Conservation (phyloP, 176 grass and related monocot species). For the Saccharum spontaneum region DNA sequence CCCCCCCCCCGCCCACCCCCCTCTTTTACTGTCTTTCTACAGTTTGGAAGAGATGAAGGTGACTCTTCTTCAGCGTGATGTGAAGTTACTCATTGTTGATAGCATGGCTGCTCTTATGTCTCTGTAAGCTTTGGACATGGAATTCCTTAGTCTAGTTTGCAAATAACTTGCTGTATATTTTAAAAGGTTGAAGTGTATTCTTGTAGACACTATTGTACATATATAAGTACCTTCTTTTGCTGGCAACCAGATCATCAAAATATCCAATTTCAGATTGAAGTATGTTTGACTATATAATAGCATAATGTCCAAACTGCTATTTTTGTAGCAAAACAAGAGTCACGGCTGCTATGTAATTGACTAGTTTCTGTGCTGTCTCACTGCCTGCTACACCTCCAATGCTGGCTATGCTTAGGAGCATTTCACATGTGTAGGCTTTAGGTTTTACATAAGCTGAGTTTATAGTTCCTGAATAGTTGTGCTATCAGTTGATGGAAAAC, state of each 20-base stretch:
- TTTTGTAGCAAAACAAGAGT: background rate
- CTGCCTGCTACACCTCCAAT: background rate
- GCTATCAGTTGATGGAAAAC: background rate
- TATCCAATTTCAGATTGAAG: background rate
- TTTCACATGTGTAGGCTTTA: background rate
- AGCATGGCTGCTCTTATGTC: constrained; percentile 84
- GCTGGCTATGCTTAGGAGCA: background rate
- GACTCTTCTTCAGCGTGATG: constrained; percentile 78
- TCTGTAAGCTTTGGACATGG: constrained; percentile 44
- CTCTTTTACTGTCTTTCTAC: background rate
- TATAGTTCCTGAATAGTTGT: background rate
- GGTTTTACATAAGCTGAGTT: constrained; percentile 1
- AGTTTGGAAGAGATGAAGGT: constrained; percentile 96
- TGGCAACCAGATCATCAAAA: background rate
- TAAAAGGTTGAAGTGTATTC: background rate
- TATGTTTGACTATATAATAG: background rate
- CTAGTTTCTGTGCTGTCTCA: background rate
- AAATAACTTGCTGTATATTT: background rate
- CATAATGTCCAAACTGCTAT: background rate
- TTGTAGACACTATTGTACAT: background rate
- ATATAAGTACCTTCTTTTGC: background rate
- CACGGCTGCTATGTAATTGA: background rate
- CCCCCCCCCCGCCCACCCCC: too few relatives aligned
- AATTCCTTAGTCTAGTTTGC: background rate
- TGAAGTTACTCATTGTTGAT: constrained; percentile 96